These are phyloP conservation scores for Debaryomycetaceae sp. DNA, from an alignment of 1,139 yeast genomes.

Conservation along the genomic window DNA sequence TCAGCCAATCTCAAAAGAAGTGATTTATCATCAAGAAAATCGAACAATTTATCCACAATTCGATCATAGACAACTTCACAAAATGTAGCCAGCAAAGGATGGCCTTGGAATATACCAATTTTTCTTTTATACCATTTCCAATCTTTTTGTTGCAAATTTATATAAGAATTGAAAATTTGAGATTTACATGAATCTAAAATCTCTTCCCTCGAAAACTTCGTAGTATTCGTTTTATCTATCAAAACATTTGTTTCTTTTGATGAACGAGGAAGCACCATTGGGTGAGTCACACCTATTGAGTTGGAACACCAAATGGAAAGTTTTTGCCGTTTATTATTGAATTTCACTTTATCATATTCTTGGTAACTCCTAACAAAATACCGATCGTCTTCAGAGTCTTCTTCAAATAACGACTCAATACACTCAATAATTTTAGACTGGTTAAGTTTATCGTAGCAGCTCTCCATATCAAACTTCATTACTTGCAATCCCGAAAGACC, in stretches of 20 bases:
- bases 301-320: background rate
- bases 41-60: conserved; percentile 47
- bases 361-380: conserved; percentile 22
- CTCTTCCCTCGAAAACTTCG: conserved; percentile 20
- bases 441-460: conserved; percentile 78
- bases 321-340: conserved; percentile 7
- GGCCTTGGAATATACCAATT: conserved; percentile 85
- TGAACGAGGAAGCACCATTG: background rate
- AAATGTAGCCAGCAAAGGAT: conserved; percentile 68
- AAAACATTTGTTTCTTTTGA: conserved; percentile 3
- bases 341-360: conserved; percentile 6
- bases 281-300: background rate
- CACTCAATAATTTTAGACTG: conserved; percentile 40
- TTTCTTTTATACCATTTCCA: conserved; percentile 34
- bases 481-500: conserved; percentile 42
- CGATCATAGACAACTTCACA: conserved; percentile 75
- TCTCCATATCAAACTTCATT: conserved; percentile 72
- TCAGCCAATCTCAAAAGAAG: conserved; percentile 71
- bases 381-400: conserved; percentile 17
- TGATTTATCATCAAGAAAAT: conserved; percentile 18
- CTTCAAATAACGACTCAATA: conserved; percentile 21
- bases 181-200: conserved; percentile 20
- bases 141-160: conserved; percentile 7
- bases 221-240: conserved; percentile 27
- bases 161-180: conserved; percentile 25